Base-by-base conservation (phyloP, 108 stramenopile genomes). In the Schizochytrium sp. region DNA sequence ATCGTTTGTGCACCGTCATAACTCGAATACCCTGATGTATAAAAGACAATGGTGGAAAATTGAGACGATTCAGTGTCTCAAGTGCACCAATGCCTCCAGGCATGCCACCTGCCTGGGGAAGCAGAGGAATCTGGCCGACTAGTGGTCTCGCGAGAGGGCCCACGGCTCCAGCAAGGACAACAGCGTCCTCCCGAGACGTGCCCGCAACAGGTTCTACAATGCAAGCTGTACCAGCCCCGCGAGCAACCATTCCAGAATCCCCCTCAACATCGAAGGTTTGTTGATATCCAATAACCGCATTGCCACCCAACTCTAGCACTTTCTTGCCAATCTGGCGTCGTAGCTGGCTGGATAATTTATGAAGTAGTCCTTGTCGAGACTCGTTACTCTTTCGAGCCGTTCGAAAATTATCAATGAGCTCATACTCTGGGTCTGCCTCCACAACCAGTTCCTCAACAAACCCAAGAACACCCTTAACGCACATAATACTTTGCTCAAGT, bases 401-500 rank as follows among this genome's bases (percentile, higher is more conserved):
- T n/a, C 96, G 88, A 89, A 96, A 95, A 89, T 93, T 94, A 58
- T 95, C 96, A 49, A 72, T 96, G 95, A 59, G 61, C 90, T 97
- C 94, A 91, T 95, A 98, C 93, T 98, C 97, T 17, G 97, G 97
- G 93, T 99, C 98, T 56, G 97, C 96, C 42, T 97, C 97, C n/a
- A 98, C 98, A 3, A 98, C 96, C 50, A 99, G 91, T 88, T 98
- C 98, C 89, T 98, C 98, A 45, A 99, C 98, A 61, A 98, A 97
- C 0, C 98, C 98, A 93, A 97, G 95, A 5, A 98, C 93, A 89
- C 96, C 95, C 8, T 93, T 53, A 0, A 97, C 92, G n/a, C 87
- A 89, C 72, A 94, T 97, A 44, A 94, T 90, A n/a, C 69, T 56
- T n/a, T 94, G 94, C 89, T 97, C 97, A 19, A 98, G 90, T 10